Base-by-base conservation (phyloP, 768 basidiomycete genomes). In the Leccinum variicolor region DNA sequence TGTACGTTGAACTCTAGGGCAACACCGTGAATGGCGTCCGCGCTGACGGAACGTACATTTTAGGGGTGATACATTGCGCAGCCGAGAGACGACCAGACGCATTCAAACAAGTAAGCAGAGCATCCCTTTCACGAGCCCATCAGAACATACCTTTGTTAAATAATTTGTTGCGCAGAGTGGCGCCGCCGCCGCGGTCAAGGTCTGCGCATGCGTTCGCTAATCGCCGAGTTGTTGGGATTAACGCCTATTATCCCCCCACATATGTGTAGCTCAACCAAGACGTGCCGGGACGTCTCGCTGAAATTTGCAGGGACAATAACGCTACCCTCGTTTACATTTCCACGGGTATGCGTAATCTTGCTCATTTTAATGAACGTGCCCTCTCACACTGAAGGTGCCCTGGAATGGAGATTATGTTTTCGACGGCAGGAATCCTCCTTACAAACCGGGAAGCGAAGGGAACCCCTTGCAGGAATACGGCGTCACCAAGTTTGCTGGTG, bases 81-180 rank as follows among this genome's bases (percentile, higher is more conserved):
- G 96, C 96, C 2, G 95, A 98, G 74, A 76, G 96, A 59, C 78
- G 94, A 46, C 94, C 95, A 5, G 94, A 98, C 68, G 90, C 92
- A 13, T 94, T 93, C 55, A 92, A 96, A 71, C 89, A 89, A 76
- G 94, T 90, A 61, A 51, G 80, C 53, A 8, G 8, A 8, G 2
- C 36, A 21, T 50, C 47, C n/a, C 55, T 23, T 17, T 23, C 28
- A 41, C 49, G 14, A 53, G 25, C n/a, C n/a, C 11, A 28, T n/a
- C n/a, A 10, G 28, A 52, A 48, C 31, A 34, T 10, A n/a, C 15
- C 5, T 41, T 26, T 36, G 60, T 54, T 14, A 29, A 52, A 43
- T 33, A 33, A 46, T 14, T 10, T 33, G 11, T 48, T n/a, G 14
- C 25, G 10, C 47, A 56, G 59, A 55, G 62, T 86, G 81, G 92